Base-by-base conservation (phyloP, 352 stramenopile genomes). In the Phytophthora citrophthora region DNA sequence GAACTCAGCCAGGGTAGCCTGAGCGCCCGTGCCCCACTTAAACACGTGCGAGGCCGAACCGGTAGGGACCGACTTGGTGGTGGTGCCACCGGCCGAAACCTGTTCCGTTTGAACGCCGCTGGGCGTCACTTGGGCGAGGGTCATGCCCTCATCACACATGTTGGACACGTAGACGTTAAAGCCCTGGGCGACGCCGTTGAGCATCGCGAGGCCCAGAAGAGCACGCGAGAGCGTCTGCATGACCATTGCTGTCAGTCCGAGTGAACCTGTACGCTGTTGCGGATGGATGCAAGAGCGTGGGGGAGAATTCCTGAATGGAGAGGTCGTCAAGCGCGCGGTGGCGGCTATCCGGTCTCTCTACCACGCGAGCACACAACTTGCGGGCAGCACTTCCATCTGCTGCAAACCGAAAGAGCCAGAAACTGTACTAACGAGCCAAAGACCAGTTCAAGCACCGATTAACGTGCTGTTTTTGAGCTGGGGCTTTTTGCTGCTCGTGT, bases 1-100 rank as follows among this genome's bases (percentile, higher is more conserved):
- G 54, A 93, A 89, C 57, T 93, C 85, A 11, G 75, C 82, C 31
- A 91, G 34, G 2, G 83, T 91, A 0, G 83, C 80, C 39, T 91
- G 78, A 7, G 74, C 74, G 51, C 64, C 74, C 0, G 49, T 75
- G 48, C 76, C 71, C 53, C 75, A 74, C 61, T 88, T 88, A 70
- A 90, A 70, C 26, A 85, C 69, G 54, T 86, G 65, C 23, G 72
- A 80, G 26, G 70, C 71, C 6, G 76, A 64, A 32, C 67, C 70
- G 3, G 56, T 29, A 0, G 54, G 32, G n/a, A 91, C 58, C 3
- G 57, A 45, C 38, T 73, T 61, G 6, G 61, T 77, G 12, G 68
- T 73, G 38, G 58, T 79, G 9, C 43, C 74, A 3, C 81, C 79
- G 3, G 65, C 32, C 3, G 71, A 27, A n/a, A 90, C 57, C 44